Base-by-base conservation (phyloP, 345 rosid genomes). In the Anastatica hierochuntica region DNA sequence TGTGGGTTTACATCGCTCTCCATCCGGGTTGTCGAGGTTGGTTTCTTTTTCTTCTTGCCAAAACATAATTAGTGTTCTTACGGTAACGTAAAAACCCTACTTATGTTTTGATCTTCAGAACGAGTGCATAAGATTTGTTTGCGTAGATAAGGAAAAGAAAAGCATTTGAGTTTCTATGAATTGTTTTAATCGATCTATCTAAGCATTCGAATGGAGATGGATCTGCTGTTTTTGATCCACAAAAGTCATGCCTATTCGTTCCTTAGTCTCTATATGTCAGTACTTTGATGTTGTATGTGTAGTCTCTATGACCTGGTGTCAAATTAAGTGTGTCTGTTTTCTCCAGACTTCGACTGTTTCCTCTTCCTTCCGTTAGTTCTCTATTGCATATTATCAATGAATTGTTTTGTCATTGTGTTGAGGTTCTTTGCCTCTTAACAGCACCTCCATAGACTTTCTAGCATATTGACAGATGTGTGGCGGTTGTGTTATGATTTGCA, bases 1-100 rank as follows among this genome's bases (percentile, higher is more conserved):
- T 87, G 90, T 37, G 96, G 96, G 20, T 92, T 92, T 72, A 74
- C 96, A 56, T 81, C 96, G 18, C 83, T 90, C 30, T 87, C 96
- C 17, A 72, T 86, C 69, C 88, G 92, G 14, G 50, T 84, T 53
- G 97, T 90, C 14, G 74, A 90, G 88, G 95, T 85, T 52, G n/a
- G 31, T 29, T 43, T 1, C 23, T 51, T 41, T 54, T 1, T 35
- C 30, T 13, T 55, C 53, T 34, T 55, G 43, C 53, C 23, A 45
- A 15, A 34, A 7, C 34, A 43, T 18, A 24, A 9, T 33, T 54
- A 55, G 35, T 49, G 21, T 41, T 47, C 30, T 10, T 29, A 30
- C 39, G 50, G 30, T 14, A 7, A 39, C 17, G 8, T 27, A 27
- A 7, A 27, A 27, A 7, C 8, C 6, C 31, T 27, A n/a, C n/a